Conservation (phyloP, 1,284 basidiomycete genomes). For the Malassezia slooffiae region DNA sequence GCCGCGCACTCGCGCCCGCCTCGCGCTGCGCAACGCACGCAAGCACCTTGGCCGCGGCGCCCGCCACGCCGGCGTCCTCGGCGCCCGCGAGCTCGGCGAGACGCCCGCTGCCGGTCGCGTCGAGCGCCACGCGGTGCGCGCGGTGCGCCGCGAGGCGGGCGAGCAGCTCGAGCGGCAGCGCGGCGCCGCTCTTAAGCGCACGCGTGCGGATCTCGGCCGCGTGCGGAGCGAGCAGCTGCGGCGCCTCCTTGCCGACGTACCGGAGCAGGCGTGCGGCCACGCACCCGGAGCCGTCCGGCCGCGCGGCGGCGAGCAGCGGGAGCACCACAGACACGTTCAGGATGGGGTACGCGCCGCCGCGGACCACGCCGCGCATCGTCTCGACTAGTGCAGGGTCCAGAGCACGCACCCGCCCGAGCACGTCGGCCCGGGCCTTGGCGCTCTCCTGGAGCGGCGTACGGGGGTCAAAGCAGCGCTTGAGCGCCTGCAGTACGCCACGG, state of each 20-base stretch:
- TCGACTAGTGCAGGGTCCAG: slow-evolving; percentile 14
- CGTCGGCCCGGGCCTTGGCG: slow-evolving; percentile 53
- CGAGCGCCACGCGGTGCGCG: too few relatives aligned
- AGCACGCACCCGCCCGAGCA: slow-evolving; percentile 11
- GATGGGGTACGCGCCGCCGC: slow-evolving; percentile 61
- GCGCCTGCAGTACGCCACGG: slow-evolving; percentile 67
- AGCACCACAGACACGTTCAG: slow-evolving; percentile 76
- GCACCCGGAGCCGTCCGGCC: slow-evolving; percentile 53
- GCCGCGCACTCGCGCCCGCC: neutral
- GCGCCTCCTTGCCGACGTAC: slow-evolving; percentile 8
- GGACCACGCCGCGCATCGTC: slow-evolving; percentile 66
- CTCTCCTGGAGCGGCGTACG: slow-evolving; percentile 70
- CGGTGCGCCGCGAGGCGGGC: slow-evolving; percentile 2
- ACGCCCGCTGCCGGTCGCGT: neutral
- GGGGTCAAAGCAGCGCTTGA: slow-evolving; percentile 69
- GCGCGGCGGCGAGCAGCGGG: slow-evolving; percentile 55
- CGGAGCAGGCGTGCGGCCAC: neutral
- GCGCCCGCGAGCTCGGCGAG: neutral
- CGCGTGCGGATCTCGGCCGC: neutral
- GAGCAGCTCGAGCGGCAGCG: neutral
- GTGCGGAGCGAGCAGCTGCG: slow-evolving; percentile 7
- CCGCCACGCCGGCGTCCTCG: neutral
- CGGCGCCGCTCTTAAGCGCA: neutral
- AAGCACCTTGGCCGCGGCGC: slow-evolving; percentile 1
- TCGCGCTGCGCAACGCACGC: too few relatives aligned